These are phyloP conservation scores for Paramecium primaurelia DNA, from an alignment of 73 alveolate species.

Conservation along the genomic window DNA sequence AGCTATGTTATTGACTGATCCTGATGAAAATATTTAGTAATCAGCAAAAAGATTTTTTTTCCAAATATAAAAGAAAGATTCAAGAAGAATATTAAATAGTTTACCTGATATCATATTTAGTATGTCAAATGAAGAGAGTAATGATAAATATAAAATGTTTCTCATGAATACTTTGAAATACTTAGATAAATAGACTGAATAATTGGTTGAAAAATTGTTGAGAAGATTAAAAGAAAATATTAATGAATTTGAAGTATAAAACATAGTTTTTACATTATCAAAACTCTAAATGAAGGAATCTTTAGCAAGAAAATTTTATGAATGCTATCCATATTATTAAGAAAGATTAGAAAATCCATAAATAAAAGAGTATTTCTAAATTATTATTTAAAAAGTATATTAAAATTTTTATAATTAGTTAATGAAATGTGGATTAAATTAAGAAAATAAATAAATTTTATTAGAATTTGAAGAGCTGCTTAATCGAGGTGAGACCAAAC, in stretches of 20 bases:
- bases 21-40: slow-evolving; percentile 14
- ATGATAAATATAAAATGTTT: background rate
- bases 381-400: background rate
- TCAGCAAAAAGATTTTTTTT: background rate
- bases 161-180: background rate
- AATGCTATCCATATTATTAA: background rate
- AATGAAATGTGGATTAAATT: background rate
- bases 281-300: background rate
- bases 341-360: background rate
- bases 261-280: background rate
- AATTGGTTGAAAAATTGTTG: background rate
- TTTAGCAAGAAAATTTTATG: background rate
- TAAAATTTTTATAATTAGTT: background rate
- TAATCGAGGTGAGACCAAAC: background rate
- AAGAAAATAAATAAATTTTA: background rate
- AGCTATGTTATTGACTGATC: slow-evolving; percentile 39
- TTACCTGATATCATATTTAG: slow-evolving; percentile 40
- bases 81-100: background rate
- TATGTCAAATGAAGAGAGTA: background rate
- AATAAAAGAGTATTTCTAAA: background rate
- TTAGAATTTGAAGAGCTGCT: background rate
- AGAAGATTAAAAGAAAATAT: background rate
- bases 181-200: background rate
- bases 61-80: slow-evolving; percentile 36
- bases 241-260: background rate